Evolutionary conservation across 495 filamentous ascomycete species (phyloP).

Genomic region (Pyrenula aspistea): DNA sequence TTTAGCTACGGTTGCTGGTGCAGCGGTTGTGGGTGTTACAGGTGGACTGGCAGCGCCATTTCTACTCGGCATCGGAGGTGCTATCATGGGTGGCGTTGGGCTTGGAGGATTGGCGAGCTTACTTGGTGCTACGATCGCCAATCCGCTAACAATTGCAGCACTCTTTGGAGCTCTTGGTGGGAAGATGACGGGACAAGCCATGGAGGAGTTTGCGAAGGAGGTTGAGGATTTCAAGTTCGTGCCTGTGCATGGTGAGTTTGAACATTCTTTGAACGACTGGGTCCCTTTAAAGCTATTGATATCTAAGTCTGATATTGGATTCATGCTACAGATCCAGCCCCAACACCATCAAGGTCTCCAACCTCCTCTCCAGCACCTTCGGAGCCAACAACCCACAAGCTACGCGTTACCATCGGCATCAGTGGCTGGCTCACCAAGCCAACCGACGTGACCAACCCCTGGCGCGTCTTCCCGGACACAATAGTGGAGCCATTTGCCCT

Average conservation of each 20-base stretch:
- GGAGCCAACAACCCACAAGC: conserved; percentile 2
- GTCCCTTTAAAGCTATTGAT: no score
- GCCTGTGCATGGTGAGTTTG: conserved; percentile 35
- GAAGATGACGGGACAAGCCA: conserved; percentile 51
- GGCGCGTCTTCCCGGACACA: conserved; percentile 42
- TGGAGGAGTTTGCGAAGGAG: conserved; percentile 57
- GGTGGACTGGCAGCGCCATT: conserved; percentile 52
- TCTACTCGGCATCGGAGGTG: conserved; percentile 49
- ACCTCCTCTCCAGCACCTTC: neutral
- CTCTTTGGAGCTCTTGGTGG: conserved; percentile 62
- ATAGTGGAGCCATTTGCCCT: conserved; percentile 52
- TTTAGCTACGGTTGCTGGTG: conserved; percentile 45
- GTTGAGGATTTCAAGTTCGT: conserved; percentile 60
- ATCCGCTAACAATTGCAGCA: conserved; percentile 44
- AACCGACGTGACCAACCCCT: conserved; percentile 46
- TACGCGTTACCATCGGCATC: conserved; percentile 54
- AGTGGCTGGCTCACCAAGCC: conserved; percentile 49
- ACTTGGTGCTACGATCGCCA: conserved; percentile 49
- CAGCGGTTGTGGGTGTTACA: conserved; percentile 49
- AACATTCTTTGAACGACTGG: no score
- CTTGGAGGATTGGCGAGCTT: conserved; percentile 50
- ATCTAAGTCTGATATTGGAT: no score
- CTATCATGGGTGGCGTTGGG: conserved; percentile 49
- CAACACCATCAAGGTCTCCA: neutral
- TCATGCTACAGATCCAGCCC: no score